These are phyloP conservation scores for Castanea mollissima DNA, from an alignment of 306 rosid genomes.

Conservation along the genomic window DNA sequence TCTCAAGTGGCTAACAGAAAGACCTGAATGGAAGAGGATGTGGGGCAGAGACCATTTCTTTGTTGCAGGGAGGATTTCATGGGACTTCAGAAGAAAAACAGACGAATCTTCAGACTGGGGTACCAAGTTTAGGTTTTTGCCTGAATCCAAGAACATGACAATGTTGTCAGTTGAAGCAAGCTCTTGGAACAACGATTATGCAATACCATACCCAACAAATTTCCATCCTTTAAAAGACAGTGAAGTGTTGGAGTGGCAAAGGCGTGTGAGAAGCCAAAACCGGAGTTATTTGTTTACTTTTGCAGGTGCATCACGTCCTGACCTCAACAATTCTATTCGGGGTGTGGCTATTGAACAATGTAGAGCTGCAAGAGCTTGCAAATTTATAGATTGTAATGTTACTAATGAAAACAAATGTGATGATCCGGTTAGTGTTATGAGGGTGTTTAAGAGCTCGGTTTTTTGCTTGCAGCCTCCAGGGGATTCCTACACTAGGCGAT, in stretches of 20 bases:
- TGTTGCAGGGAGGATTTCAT: slow-evolving; percentile 79
- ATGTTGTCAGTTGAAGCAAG: slow-evolving; percentile 85
- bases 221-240: slow-evolving; percentile 53
- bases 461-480: slow-evolving; percentile 89
- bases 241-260: slow-evolving; percentile 55
- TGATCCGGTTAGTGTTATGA: slow-evolving; percentile 53
- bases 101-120: slow-evolving; percentile 73
- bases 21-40: slow-evolving; percentile 68
- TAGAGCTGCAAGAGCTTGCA: slow-evolving; percentile 39
- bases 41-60: slow-evolving; percentile 89
- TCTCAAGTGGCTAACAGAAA: slow-evolving; percentile 37
- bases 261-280: slow-evolving; percentile 31
- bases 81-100: slow-evolving; percentile 81
- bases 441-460: slow-evolving; percentile 53
- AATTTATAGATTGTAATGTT: slow-evolving; percentile 59
- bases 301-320: slow-evolving; percentile 84
- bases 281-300: slow-evolving; percentile 61
- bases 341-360: slow-evolving; percentile 71
- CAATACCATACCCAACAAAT: slow-evolving; percentile 81
- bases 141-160: slow-evolving; percentile 74
- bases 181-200: slow-evolving; percentile 85
- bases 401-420: slow-evolving; percentile 55
- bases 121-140: slow-evolving; percentile 69
- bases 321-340: slow-evolving; percentile 45
- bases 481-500: slow-evolving; percentile 85